Base-by-base conservation (phyloP, 805 yeast genomes). In the Myxozyma monticola region DNA sequence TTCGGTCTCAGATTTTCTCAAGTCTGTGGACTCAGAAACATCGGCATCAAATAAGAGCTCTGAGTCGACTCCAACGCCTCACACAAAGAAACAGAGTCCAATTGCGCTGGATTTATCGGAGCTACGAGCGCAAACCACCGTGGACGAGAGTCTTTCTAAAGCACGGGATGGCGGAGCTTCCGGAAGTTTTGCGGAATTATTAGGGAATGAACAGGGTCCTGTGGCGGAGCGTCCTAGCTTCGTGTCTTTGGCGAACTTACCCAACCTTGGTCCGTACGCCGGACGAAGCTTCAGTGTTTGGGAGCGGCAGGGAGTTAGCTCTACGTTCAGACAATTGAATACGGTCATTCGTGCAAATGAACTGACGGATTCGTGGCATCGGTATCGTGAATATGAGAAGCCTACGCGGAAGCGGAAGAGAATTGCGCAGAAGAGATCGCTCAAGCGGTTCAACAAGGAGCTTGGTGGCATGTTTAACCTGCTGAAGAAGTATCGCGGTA, bases 341-440 rank as follows among this genome's bases (percentile, higher is more conserved):
- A 12, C 25, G n/a, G 9, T 49, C 12, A 24, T 26, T 18, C 18
- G 10, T 15, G 20, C 21, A n/a, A 37, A 42, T 28, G 24, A 37
- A 3, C 20, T 49, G 26, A 9, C 18, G 9, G 28, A 22, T 9
- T 12, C 20, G 3, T 33, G 33, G 26, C 36, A 33, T 18, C 10
- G 39, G 7, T 38, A 44, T 36, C 41, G 43, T 18, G 14, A 25
- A 15, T 53, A 25, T 26, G 57, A 49, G 35, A 45, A 49, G 37
- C 57, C 57, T 1, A 45, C 22, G 18, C 28, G 28, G 10, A 49
- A 37, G 38, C 48, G 57, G 35, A 49, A 49, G 30, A 43, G 55
- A 10, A 17, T 38, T n/a, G 37, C 36, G 4, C n/a, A 9, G 15
- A 36, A 41, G 36, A 14, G 18, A 7, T 22, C 29, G 17, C n/a